Percentiles rank a stretch among this genome's conserved stretches.
Conservation (phyloP, 768 basidiomycete genomes). For the Tulasnella sp. region DNA sequence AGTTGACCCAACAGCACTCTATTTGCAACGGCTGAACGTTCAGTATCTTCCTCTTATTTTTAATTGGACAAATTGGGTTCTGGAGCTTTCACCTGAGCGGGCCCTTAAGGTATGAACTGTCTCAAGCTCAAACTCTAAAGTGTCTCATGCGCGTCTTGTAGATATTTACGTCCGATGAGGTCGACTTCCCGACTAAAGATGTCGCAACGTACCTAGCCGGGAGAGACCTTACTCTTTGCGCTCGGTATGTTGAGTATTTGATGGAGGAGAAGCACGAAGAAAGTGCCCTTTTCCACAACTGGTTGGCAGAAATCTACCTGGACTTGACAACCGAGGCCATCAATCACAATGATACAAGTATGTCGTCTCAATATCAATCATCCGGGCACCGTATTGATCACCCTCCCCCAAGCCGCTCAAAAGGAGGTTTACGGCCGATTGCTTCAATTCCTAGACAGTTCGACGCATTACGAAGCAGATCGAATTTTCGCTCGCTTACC, state of each 20-base stretch:
- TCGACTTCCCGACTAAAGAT: conserved; percentile 76
- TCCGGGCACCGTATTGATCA: not conserved
- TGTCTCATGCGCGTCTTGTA: conserved; percentile 42
- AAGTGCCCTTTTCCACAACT: conserved; percentile 75
- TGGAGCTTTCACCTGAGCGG: conserved; percentile 69
- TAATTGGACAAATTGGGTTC: conserved; percentile 80
- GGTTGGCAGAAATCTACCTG: conserved; percentile 85
- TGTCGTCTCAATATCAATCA: conserved; percentile 35
- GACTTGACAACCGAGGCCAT: conserved; percentile 63
- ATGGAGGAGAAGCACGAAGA: conserved; percentile 74
- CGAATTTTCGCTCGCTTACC: conserved; percentile 81
- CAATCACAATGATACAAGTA: conserved; percentile 63
- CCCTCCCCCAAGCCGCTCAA: conserved; percentile 49
- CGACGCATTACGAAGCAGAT: conserved; percentile 72
- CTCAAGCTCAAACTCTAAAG: not conserved
- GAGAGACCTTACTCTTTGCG: conserved; percentile 68
- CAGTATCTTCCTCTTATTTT: conserved; percentile 83
- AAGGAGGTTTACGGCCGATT: conserved; percentile 67
- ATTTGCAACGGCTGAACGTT: conserved; percentile 87
- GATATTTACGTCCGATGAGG: conserved; percentile 97
- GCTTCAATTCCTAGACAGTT: conserved; percentile 72
- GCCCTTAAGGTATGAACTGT: conserved; percentile 59
- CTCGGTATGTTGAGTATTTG: conserved; percentile 82
- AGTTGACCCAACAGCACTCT: conserved; percentile 79
- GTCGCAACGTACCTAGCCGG: conserved; percentile 80